These are phyloP conservation scores for Talaromyces pinophilus DNA, from an alignment of 2,329 filamentous ascomycete species.

Conservation along the genomic window DNA sequence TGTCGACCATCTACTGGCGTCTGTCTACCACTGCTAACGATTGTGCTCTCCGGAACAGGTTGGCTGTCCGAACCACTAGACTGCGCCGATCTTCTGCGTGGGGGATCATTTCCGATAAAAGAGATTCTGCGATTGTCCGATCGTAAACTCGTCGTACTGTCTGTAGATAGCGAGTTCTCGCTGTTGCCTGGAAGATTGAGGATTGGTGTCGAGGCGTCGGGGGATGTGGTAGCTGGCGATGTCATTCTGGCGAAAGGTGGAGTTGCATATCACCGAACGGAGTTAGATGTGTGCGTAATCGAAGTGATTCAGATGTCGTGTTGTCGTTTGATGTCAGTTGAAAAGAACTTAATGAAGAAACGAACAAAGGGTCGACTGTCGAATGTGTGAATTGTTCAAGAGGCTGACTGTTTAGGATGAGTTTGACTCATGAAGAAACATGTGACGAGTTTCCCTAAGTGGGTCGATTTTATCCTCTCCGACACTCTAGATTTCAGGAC, in stretches of 20 bases:
- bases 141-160: constrained; percentile 21
- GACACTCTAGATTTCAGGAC: constrained; percentile 15
- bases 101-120: constrained; percentile 30
- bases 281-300: background rate
- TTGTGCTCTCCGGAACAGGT: constrained; percentile 32
- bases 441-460: constrained; percentile 22
- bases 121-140: constrained; percentile 26
- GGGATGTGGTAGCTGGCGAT: constrained; percentile 5
- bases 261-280: constrained; percentile 11
- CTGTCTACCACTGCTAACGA: constrained; percentile 28
- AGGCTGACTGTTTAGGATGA: background rate
- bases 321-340: background rate
- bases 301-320: background rate
- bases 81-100: constrained; percentile 41
- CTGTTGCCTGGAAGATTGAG: constrained; percentile 16
- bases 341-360: background rate
- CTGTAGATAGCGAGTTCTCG: constrained; percentile 18
- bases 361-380: background rate
- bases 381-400: background rate
- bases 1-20: constrained; percentile 27
- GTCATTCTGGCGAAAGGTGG: constrained; percentile 13
- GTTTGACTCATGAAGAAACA: constrained; percentile 15
- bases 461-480: constrained; percentile 1
- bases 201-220: constrained; percentile 15
- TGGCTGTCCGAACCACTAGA: constrained; percentile 37